Percentiles rank a stretch among this genome's conserved stretches.
phyloP scores from a whole-genome alignment of 352 stramenopile genomes.

The Globisporangium radiosum region DNA sequence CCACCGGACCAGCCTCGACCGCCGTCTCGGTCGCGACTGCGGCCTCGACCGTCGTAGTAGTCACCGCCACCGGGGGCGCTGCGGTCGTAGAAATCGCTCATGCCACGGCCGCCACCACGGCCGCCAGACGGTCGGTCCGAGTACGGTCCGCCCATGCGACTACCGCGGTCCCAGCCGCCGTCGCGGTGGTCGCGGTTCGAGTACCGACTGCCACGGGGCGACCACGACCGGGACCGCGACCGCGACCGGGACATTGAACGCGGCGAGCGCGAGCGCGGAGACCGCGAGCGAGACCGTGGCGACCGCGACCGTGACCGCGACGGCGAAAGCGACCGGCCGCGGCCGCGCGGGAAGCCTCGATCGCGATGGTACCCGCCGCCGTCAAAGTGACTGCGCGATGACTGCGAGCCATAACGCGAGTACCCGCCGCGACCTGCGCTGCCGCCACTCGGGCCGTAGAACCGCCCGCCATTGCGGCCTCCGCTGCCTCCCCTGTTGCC shows the following conservation, averaged over 20 bases:
- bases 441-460: slow-evolving; percentile 7
- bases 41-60: slow-evolving; percentile 26
- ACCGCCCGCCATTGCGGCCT: slow-evolving; percentile 12
- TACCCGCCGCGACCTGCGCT: slow-evolving; percentile 13
- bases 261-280: slow-evolving; percentile 22
- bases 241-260: slow-evolving; percentile 37
- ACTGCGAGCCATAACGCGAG: slow-evolving; percentile 23
- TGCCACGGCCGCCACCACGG: slow-evolving; percentile 10
- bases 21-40: slow-evolving; percentile 32
- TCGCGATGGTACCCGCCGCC: slow-evolving; percentile 20
- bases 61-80: slow-evolving; percentile 16
- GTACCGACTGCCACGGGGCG: slow-evolving; percentile 44
- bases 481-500: slow-evolving; percentile 5
- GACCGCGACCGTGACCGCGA: slow-evolving; percentile 35
- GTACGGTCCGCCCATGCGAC: slow-evolving; percentile 20
- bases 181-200: slow-evolving; percentile 10
- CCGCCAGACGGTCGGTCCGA: slow-evolving; percentile 6
- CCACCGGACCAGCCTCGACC: slow-evolving; percentile 13
- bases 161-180: slow-evolving; percentile 8
- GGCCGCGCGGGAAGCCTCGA: slow-evolving; percentile 31
- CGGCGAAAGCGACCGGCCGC: slow-evolving; percentile 43
- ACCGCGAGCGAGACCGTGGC: slow-evolving; percentile 30
- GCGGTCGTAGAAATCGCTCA: slow-evolving; percentile 18
- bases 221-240: slow-evolving; percentile 48
- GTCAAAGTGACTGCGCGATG: slow-evolving; percentile 19